These are phyloP conservation scores for Trichoderma cornu-damae DNA, from an alignment of 2,329 filamentous ascomycete genomes.

Conservation along the genomic window DNA sequence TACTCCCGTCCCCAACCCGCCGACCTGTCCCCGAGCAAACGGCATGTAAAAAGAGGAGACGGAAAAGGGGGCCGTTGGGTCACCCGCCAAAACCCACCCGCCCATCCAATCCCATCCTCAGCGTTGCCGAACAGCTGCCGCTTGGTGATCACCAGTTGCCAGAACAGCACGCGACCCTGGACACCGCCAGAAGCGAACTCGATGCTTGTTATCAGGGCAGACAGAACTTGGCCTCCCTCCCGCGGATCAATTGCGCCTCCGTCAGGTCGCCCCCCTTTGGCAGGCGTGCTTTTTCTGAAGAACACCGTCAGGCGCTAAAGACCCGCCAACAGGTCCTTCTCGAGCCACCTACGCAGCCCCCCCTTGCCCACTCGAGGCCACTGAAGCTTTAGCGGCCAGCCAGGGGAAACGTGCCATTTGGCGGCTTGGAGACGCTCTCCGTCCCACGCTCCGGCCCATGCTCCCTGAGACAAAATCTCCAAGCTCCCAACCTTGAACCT, in stretches of 20 bases:
- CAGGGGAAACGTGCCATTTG: slow-evolving; percentile 18
- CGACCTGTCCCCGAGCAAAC: slow-evolving; percentile 1
- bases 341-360: slow-evolving; percentile 18
- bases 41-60: slow-evolving; percentile 17
- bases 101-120: no score
- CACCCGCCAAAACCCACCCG: slow-evolving; percentile 1
- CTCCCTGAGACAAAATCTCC: slow-evolving; percentile 18
- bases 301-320: slow-evolving; percentile 14
- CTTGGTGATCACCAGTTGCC: slow-evolving; percentile 11
- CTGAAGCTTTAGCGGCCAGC: slow-evolving; percentile 13
- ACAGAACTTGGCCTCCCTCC: not conserved
- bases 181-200: slow-evolving; percentile 4
- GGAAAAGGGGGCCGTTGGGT: slow-evolving; percentile 13
- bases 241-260: not conserved
- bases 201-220: not conserved
- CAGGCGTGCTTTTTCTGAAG: not conserved
- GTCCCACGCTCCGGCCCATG: not conserved
- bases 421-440: slow-evolving; percentile 2
- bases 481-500: slow-evolving; percentile 13
- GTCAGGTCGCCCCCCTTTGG: not conserved
- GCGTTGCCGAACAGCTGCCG: slow-evolving; percentile 13
- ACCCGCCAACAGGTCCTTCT: slow-evolving; percentile 11
- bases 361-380: not conserved
- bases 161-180: slow-evolving; percentile 18
- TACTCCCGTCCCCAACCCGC: not conserved